phyloP scores from a whole-genome alignment of 768 basidiomycete species.

The Serpula lacrymans region DNA sequence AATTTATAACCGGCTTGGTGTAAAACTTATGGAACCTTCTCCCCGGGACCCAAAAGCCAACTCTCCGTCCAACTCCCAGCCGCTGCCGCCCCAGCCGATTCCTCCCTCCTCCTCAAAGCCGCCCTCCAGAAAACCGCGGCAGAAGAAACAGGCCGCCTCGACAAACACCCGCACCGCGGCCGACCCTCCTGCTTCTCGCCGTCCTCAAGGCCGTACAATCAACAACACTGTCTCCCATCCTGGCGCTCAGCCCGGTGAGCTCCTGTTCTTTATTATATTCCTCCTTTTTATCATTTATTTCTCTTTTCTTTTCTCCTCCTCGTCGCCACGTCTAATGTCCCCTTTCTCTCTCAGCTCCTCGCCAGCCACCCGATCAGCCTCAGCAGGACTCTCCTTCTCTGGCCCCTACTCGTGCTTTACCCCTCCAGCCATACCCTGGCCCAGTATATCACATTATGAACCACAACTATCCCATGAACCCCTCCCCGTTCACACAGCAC shows the following conservation, averaged over 20 bases:
- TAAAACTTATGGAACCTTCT: constrained; percentile 47
- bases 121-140: constrained; percentile 49
- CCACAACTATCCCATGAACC: constrained; percentile 61
- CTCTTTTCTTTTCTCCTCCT: constrained; percentile 12
- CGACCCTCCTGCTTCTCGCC: constrained; percentile 21
- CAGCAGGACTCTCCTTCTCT: constrained; percentile 26
- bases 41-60: constrained; percentile 42
- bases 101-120: constrained; percentile 31
- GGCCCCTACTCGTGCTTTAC: constrained; percentile 36
- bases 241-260: constrained; percentile 18
- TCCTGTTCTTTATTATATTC: constrained; percentile 1
- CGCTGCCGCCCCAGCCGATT: constrained; percentile 40
- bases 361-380: neutral
- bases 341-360: constrained; percentile 6
- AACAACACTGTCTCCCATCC: constrained; percentile 15
- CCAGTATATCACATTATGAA: constrained; percentile 64
- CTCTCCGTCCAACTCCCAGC: constrained; percentile 30
- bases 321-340: constrained; percentile 15
- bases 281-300: constrained; percentile 6
- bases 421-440: constrained; percentile 54
- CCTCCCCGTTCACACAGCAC: constrained; percentile 45
- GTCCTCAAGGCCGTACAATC: constrained; percentile 20
- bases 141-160: constrained; percentile 42
- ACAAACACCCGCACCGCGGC: constrained; percentile 15
- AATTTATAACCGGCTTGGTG: constrained; percentile 22